These are phyloP conservation scores for Westerdykella sp. DNA, from an alignment of 2,329 filamentous ascomycete species.

Conservation along the genomic window DNA sequence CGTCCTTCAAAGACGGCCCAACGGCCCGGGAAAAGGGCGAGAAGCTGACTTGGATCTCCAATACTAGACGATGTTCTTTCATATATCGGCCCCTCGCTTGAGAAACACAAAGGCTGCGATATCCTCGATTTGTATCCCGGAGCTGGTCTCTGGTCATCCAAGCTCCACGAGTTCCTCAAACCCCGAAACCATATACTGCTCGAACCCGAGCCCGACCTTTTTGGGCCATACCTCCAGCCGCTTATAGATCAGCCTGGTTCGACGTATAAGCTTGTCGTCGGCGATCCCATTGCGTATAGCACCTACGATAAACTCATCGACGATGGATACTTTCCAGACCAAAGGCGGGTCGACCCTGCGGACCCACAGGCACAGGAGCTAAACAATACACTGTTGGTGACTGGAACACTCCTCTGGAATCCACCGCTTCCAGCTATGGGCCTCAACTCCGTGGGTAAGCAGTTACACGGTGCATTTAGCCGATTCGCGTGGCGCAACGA, in stretches of 20 bases:
- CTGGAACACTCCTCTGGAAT: conserved; percentile 32
- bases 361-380: conserved; percentile 42
- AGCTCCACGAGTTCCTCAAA: conserved; percentile 66
- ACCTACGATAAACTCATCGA: conserved; percentile 49
- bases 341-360: conserved; percentile 40
- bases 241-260: conserved; percentile 37
- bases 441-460: conserved; percentile 52
- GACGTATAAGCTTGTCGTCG: conserved; percentile 43
- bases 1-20: conserved; percentile 6
- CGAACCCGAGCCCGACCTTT: conserved; percentile 60
- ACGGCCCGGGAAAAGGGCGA: background rate
- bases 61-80: conserved; percentile 59
- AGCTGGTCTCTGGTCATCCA: conserved; percentile 68
- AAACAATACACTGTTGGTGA: conserved; percentile 66
- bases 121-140: conserved; percentile 85
- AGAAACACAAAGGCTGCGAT: conserved; percentile 69
- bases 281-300: conserved; percentile 17
- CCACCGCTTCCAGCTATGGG: conserved; percentile 41
- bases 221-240: conserved; percentile 53
- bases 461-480: conserved; percentile 59
- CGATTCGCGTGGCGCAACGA: conserved; percentile 51
- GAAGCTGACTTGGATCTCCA: background rate
- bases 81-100: conserved; percentile 63
- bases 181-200: conserved; percentile 79
- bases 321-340: conserved; percentile 50